Evolutionary conservation across 208 protist species (phyloP), one percentile per base, ranked within the genome.

Genomic region (Leishmania mexicana): DNA sequence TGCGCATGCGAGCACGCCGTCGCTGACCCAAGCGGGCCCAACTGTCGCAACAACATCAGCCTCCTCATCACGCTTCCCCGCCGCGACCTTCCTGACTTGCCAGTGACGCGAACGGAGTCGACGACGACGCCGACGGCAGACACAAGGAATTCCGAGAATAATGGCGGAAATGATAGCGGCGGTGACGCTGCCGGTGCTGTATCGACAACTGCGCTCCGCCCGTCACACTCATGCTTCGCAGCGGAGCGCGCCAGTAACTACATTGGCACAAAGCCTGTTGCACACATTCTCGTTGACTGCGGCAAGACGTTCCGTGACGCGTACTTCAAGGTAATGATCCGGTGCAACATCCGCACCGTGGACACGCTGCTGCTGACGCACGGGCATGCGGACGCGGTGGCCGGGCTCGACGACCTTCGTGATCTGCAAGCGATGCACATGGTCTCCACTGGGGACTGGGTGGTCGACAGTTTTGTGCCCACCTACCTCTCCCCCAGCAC

Each of bases 251-350:
- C 24, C 1, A 76, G 77, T 58, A 94, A 93, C 79, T 81, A 83
- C 76, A 82, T 89, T 3, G 73, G 78, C 38, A 79, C 83, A 1
- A 78, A 81, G 67, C 84, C 83, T 0, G 90, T 94, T 7, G 81
- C 83, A 13, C 88, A 89, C 77, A 75, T 95, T 19, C 89, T 98
- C 49, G 94, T 98, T 67, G 96, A 98, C 82, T 95, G 91, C 68
- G 96, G 96, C 57, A 98, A 97, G 76, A 98, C 96, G 1, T 98
- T 98, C 86, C 93, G 96, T 47, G 92, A 95, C 70, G 92, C 96
- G 15, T 97, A 96, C 87, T 96, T 98, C 60, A 90, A 89, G 64
- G 91, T 97, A 40, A 88, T 98, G 64, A 83, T 90, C 2, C 75
- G 79, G 54, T 92, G 92, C 80, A 76, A 89, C 45, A 84, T 97